Base-by-base conservation (phyloP, 2,329 filamentous ascomycete species). In the Periconia macrospinosa region DNA sequence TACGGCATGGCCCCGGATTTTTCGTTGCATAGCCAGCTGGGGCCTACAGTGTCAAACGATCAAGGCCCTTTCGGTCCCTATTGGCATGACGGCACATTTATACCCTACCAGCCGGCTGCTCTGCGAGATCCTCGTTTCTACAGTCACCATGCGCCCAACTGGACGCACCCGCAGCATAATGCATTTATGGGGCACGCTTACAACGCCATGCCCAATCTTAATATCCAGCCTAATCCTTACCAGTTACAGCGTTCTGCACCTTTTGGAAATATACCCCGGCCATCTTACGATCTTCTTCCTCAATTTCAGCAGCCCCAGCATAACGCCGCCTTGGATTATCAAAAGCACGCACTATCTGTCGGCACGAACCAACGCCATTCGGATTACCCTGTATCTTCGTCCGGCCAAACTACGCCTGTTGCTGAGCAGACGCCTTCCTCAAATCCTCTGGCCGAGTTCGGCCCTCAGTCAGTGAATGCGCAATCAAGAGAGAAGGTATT, bases 401-500 rank as follows among this genome's bases (percentile, higher is more conserved):
- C 70, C 51, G 67, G 65, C 6, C 70, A 72, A 47, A 57, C 63
- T 1, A 70, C 65, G 3, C 67, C 68, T 41, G 50, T 67, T 1
- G 52, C 63, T 43, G 65, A 68, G 30, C 58, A 63, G 14, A 57
- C 59, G 10, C 52, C 65, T 2, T 43, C 56, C 1, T 53, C 57
- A 7, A 61, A 59, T 1, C 57, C 69, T 1, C 54, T 66, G 14
- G 42, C 62, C 20, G 77, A 79, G 37, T 77, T 72, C 52, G 75
- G 73, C 2, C 59, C 75, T 2, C 67, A 71, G n/a, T 77, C 76
- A 15, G 66, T 69, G 6, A 77, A 78, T 58, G 76, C 71, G 3
- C 71, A 74, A 49, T 70, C 72, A 44, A 67, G 77, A 33, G 79
- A 81, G 53, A 73, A 68, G 50, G 74, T 76, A 15, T 81, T 78